Base-by-base conservation (phyloP, 768 basidiomycete genomes). In the Pulveroboletus sp. region DNA sequence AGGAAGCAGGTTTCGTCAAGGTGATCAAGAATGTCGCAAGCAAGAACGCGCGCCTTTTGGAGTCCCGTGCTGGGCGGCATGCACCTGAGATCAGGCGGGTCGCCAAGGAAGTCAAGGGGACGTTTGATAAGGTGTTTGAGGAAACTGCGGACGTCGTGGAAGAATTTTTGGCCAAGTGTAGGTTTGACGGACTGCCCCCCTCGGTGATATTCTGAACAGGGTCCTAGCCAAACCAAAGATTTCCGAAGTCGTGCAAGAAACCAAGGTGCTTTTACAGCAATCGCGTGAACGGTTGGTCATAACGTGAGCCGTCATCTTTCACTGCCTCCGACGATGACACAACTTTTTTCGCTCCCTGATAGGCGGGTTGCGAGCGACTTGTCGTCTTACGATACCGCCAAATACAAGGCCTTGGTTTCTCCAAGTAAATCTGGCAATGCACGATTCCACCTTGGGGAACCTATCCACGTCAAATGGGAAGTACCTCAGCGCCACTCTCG, bases 1-100 rank as follows among this genome's bases (percentile, higher is more conserved):
- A 94, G 69, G 95, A 98, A 50, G 95, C 94, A 2, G 97, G 97
- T 43, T 89, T 98, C 55, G 91, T 95, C 58, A 97, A 97, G 73
- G 94, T 97, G n/a, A 85, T 99, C 68, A 94, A 94, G 70, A 89
- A 78, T 50, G 91, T 94, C 10, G 94, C 94, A 4, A 84, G 78
- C 62, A 86, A 85, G 72, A 90, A 92, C 52, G 90, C 84, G 0
- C 78, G 79, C 24, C 75, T 87, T 7, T 64, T 95, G 21, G 89
- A 91, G 59, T 80, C 78, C 10, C 79, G 81, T 25, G 89, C 90
- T 11, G 85, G 81, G n/a, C 79, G 77, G 41, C 90, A 94, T 67
- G 89, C 82, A 7, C 89, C 90, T 1, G 87, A 91, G 59, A 78
- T 97, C 51, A 78, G 79, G 66, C 77, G 90, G 24, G 83, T 85